phyloP scores from a whole-genome alignment of 1,284 basidiomycete species.

The Leccinum fallax region DNA sequence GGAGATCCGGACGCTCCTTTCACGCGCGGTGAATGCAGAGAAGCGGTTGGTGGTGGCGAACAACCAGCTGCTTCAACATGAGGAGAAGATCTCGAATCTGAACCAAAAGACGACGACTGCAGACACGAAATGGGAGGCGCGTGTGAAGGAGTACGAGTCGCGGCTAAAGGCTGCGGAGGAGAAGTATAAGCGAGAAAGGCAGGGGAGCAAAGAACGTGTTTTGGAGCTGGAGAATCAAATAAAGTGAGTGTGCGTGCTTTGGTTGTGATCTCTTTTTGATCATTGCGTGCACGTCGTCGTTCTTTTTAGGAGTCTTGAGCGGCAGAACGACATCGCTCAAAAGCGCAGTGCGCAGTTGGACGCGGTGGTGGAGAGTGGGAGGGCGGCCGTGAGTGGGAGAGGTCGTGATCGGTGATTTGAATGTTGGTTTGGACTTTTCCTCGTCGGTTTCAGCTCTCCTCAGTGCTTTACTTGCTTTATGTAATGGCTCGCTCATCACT shows the following conservation, averaged over 20 bases:
- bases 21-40: constrained; percentile 81
- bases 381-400: constrained; percentile 10
- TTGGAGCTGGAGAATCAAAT: constrained; percentile 69
- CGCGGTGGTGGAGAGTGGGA: constrained; percentile 49
- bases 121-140: constrained; percentile 89
- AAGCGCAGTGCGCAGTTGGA: constrained; percentile 67
- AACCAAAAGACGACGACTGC: constrained; percentile 70
- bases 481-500: background rate
- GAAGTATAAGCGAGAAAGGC: constrained; percentile 91
- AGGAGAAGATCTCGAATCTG: constrained; percentile 78
- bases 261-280: constrained; percentile 1
- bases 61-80: constrained; percentile 80
- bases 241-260: constrained; percentile 46
- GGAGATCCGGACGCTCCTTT: constrained; percentile 71
- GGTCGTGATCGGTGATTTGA: constrained; percentile 29
- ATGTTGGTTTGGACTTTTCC: background rate
- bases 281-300: background rate
- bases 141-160: constrained; percentile 89
- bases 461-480: background rate
- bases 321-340: constrained; percentile 70
- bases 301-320: constrained; percentile 58
- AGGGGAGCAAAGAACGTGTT: constrained; percentile 89
- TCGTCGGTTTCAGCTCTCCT: background rate
- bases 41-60: constrained; percentile 78
- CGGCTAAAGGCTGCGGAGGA: constrained; percentile 87